Evolutionary conservation across 148 eudicot species (phyloP).

Genomic region (Rhododendron vialii): DNA sequence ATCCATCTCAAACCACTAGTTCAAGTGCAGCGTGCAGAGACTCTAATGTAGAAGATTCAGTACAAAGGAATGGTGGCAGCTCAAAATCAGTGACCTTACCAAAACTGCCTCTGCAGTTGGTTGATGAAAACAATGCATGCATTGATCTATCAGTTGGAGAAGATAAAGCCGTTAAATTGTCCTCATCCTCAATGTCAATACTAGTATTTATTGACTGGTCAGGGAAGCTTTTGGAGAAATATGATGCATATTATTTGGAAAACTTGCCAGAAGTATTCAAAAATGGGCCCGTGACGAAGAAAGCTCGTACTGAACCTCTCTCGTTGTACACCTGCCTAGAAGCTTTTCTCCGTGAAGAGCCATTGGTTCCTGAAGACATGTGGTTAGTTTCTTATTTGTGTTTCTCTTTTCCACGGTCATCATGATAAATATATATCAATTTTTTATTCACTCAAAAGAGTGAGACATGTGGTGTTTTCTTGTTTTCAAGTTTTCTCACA

Average conservation of each 20-base stretch:
- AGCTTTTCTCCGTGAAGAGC: constrained; percentile 97
- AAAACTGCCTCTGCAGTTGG: constrained; percentile 79
- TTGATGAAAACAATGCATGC: constrained; percentile 80
- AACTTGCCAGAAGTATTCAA: constrained; percentile 82
- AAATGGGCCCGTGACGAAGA: constrained; percentile 64
- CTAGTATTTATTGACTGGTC: constrained; percentile 94
- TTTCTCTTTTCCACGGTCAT: not conserved
- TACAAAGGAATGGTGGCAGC: constrained; percentile 24
- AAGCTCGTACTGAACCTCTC: constrained; percentile 88
- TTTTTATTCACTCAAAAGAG: not conserved
- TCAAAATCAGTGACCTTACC: constrained; percentile 22
- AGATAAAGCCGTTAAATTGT: constrained; percentile 64
- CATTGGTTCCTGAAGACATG: constrained; percentile 97
- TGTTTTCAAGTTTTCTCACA: not conserved
- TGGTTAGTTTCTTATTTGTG: constrained; percentile 50
- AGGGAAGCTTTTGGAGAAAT: constrained; percentile 60
- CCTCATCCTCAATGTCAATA: constrained; percentile 59
- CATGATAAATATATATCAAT: not conserved
- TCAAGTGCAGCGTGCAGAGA: constrained; percentile 25
- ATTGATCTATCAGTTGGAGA: constrained; percentile 79
- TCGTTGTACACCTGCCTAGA: constrained; percentile 90
- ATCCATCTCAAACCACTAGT: constrained; percentile 29
- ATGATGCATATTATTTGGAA: constrained; percentile 71
- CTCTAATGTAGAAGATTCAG: constrained; percentile 24
- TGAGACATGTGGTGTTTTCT: not conserved